Percentiles rank a stretch among this genome's conserved stretches.
phyloP scores from a whole-genome alignment of 2,329 filamentous ascomycete species.

The Aspergillus vadensis region DNA sequence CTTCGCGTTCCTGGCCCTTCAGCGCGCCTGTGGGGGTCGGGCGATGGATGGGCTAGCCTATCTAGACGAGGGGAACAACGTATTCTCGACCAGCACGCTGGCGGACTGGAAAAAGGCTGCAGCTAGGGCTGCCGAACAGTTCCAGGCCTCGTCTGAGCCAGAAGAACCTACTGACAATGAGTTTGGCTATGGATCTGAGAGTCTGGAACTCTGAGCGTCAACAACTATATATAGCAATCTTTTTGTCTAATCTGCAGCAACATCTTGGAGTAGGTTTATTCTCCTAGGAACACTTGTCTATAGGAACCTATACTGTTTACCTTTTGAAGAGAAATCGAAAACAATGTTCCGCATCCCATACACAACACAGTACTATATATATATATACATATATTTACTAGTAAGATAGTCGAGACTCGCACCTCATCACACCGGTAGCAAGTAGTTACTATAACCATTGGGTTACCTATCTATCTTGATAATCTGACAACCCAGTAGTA shows the following conservation, averaged over 20 bases:
- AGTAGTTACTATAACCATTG: no score
- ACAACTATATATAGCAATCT: neutral
- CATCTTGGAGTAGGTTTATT: no score
- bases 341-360: no score
- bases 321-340: no score
- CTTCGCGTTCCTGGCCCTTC: conserved; percentile 81
- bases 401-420: no score
- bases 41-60: conserved; percentile 61
- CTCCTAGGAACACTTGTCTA: no score
- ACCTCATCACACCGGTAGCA: no score
- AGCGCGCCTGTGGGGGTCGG: conserved; percentile 73
- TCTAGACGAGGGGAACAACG: conserved; percentile 39
- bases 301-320: no score
- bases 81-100: conserved; percentile 18
- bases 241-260: neutral
- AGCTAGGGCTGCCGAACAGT: conserved; percentile 27
- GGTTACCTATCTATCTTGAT: no score
- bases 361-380: no score
- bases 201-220: conserved; percentile 27
- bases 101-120: conserved; percentile 25
- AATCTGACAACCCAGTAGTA: no score
- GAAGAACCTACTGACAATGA: neutral
- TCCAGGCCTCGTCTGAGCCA: conserved; percentile 1
- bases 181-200: conserved; percentile 21
- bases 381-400: no score